phyloP scores from a whole-genome alignment of 352 stramenopile genomes.

The Phytophthora agathidicida region DNA sequence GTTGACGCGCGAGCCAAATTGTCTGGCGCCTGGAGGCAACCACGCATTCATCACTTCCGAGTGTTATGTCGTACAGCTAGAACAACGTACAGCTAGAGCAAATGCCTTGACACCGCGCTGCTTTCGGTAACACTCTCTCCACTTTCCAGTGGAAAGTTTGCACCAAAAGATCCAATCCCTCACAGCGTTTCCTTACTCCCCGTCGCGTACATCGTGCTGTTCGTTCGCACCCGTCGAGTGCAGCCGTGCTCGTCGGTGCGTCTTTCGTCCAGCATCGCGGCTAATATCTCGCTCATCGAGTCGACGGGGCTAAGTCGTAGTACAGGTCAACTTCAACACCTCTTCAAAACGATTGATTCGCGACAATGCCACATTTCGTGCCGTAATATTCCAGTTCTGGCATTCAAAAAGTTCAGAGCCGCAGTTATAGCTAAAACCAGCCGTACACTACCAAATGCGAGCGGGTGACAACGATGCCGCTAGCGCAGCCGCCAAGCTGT shows the following conservation, averaged over 20 bases:
- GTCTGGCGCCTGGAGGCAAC: too few species aligned
- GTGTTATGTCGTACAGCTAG: too few species aligned
- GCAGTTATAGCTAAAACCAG: too few species aligned
- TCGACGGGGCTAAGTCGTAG: neutral
- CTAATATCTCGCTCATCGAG: conserved; percentile 3
- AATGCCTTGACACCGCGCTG: too few species aligned
- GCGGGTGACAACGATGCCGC: conserved; percentile 1
- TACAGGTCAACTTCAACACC: neutral
- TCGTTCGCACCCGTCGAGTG: conserved; percentile 11
- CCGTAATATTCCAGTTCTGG: neutral
- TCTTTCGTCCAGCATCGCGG: conserved; percentile 13
- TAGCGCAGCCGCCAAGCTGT: conserved; percentile 17
- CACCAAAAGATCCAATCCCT: too few species aligned
- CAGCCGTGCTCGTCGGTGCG: conserved; percentile 14
- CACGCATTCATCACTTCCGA: too few species aligned
- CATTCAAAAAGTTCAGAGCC: conserved; percentile 21
- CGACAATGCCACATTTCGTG: neutral
- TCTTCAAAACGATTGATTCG: neutral
- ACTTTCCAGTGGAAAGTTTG: too few species aligned
- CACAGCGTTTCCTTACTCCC: too few species aligned
- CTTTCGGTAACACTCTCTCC: too few species aligned
- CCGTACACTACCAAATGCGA: too few species aligned
- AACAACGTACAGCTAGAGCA: too few species aligned
- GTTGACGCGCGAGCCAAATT: too few species aligned
- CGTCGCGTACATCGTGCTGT: conserved; percentile 23